Evolutionary conservation across 1,284 basidiomycete species (phyloP), one percentile per base, ranked within the genome.

Genomic region (Sporisorium exsertum): DNA sequence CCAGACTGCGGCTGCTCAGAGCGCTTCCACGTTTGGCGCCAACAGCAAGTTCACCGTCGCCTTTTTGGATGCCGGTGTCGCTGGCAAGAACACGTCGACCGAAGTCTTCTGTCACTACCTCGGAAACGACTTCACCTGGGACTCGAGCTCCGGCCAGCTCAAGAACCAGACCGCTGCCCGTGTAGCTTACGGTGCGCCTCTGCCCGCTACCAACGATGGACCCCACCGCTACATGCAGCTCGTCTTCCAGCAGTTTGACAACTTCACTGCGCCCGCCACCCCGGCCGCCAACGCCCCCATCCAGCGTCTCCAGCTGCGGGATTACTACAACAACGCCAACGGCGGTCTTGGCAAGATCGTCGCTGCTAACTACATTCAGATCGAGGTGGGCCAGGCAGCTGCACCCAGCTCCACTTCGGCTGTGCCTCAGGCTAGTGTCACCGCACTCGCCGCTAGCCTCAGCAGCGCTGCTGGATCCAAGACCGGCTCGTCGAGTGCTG

Each of bases 221-320:
- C 75, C 78, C 10, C 78, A 80, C 66, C 66, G 78, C 24, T 80
- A 80, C 75, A 72, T 80, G 68, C 72, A 75, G 67, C 77, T 80
- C 59, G 76, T 80, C 60, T 69, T 74, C 67, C 64, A 76, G 64
- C 78, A 80, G 56, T 72, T 66, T 29, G 66, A 68, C 64, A 70
- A 68, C 69, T 80, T 80, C 42, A 68, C 64, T 29, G 72, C 78
- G 3, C 78, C 78, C 40, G 43, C 64, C 32, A 52, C 58, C 40
- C 65, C 67, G 27, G 66, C 64, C 51, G 63, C 75, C 55, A 53
- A 56, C 35, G 58, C 70, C n/a, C 12, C 59, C 24, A 68, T 73
- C 45, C 56, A 62, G 62, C 50, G 43, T 18, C 58, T 72, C 26
- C 47, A 68, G 55, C 61, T 76, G 24, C 43, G 55, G 46, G 51